A percentile compares a stretch with the other conserved stretches of the same genome.
phyloP scores from a whole-genome alignment of 345 rosid species.

The Erodium maritimum region DNA sequence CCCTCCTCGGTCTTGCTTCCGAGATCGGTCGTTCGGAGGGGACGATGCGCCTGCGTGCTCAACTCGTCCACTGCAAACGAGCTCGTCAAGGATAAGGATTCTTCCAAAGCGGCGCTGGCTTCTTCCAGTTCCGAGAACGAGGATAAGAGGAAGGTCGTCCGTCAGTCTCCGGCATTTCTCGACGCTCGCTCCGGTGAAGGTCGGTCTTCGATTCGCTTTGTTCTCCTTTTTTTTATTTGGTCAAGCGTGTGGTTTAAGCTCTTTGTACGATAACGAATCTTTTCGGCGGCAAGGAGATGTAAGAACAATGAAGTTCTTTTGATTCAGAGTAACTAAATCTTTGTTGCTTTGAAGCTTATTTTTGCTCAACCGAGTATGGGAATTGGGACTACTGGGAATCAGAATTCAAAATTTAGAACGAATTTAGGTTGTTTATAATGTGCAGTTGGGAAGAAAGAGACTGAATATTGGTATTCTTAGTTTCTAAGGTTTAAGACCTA shows the following conservation, averaged over 20 bases:
- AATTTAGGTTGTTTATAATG: not conserved
- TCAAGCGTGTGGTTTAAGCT: not conserved
- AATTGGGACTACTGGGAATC: not conserved
- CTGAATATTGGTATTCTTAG: not conserved
- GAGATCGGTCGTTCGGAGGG: not conserved
- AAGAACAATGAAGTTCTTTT: not conserved
- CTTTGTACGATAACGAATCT: not conserved
- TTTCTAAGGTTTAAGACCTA: not conserved
- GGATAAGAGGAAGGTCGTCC: conserved; percentile 12
- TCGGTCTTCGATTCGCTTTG: conserved; percentile 7
- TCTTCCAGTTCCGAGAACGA: conserved; percentile 12
- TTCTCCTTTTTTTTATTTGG: no score
- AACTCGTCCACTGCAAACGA: conserved; percentile 27
- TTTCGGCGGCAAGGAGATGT: conserved; percentile 1
- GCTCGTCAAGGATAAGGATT: conserved; percentile 50
- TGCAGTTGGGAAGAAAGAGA: not conserved
- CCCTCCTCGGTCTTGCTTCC: not conserved
- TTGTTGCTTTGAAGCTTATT: no score
- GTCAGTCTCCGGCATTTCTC: conserved; percentile 54
- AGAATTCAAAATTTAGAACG: no score
- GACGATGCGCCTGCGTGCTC: conserved; percentile 17
- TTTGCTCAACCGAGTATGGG: not conserved
- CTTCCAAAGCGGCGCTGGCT: conserved; percentile 18
- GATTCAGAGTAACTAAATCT: not conserved
- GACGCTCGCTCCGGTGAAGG: conserved; percentile 71